These are phyloP conservation scores for Amanita subjunquillea DNA, from an alignment of 768 basidiomycete genomes.

Conservation along the genomic window DNA sequence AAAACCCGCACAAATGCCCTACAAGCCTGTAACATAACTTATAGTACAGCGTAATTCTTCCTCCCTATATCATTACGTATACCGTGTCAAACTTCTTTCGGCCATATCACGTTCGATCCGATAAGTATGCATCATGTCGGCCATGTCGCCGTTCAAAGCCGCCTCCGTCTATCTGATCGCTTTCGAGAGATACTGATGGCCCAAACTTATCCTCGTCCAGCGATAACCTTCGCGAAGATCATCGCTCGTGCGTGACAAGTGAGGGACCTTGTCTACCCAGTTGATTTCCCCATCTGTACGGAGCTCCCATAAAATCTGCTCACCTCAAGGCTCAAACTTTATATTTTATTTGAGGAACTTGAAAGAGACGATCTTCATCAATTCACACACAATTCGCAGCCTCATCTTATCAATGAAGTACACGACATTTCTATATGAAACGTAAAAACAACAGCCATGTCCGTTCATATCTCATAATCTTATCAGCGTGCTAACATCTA, in stretches of 20 bases:
- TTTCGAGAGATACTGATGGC: not conserved
- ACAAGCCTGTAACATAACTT: not conserved
- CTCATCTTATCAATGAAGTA: not conserved
- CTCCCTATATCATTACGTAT: not conserved
- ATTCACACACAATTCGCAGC: not conserved
- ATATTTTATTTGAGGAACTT: no score
- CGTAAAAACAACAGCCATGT: no score
- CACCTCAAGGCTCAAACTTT: no score
- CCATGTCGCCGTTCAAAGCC: not conserved
- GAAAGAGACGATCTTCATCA: not conserved
- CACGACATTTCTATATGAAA: not conserved
- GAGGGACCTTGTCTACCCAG: no score
- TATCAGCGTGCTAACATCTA: no score
- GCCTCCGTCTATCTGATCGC: not conserved
- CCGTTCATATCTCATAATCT: no score
- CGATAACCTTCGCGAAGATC: no score
- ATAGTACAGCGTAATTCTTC: not conserved
- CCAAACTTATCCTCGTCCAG: no score
- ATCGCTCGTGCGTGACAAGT: no score
- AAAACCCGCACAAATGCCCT: no score
- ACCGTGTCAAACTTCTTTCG: not conserved
- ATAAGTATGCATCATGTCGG: not conserved
- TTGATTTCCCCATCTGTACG: no score
- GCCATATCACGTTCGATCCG: not conserved
- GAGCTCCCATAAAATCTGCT: no score